Evolutionary conservation across 129 eudicot species (phyloP), one percentile per base, ranked within the genome.

Genomic region (Rutidosis leptorrhynchoides): DNA sequence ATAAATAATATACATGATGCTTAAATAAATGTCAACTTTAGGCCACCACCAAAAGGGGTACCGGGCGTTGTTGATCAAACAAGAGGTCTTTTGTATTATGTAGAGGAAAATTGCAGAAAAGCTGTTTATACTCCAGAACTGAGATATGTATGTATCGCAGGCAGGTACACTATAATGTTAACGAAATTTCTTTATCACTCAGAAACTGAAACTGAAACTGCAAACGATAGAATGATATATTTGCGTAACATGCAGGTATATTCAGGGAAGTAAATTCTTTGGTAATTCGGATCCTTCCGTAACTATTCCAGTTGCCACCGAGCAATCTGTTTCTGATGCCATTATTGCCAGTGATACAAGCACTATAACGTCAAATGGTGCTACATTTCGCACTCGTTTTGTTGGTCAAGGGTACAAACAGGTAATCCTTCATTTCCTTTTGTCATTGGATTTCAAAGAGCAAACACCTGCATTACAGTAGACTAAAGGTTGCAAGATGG

Each of bases 341-440:
- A 49, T 74, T 42, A 75, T 67, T 48, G 69, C 67, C 58, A 73
- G 49, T 62, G 73, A 69, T 15, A 54, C 84, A 58, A 72, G 54
- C 65, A 65, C 79, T 40, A 53, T 83, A 24, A 70, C 76, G 32
- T 77, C 84, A 68, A 23, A 57, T 23, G 62, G 79, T 25, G 56
- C 87, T 20, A 85, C 95, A 27, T 79, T 93, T 7, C 95, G 85
- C 57, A 81, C 95, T 56, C 91, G 92, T 21, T 83, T 93, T 24
- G 79, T 93, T 63, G 98, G 98, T 68, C 98, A 93, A 71, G 96
- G 96, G 17, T 93, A 93, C 77, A 93, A 93, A 78, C 96, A 93
- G 87, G 95, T 87, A 78, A 64, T 14, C 28, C 33, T 54, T 65
- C 62, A 57, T 28, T 54, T 63, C 64, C 37, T 45, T 16, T 22